phyloP scores from a whole-genome alignment of 495 filamentous ascomycete genomes.

The Daldinia bambusicola region DNA sequence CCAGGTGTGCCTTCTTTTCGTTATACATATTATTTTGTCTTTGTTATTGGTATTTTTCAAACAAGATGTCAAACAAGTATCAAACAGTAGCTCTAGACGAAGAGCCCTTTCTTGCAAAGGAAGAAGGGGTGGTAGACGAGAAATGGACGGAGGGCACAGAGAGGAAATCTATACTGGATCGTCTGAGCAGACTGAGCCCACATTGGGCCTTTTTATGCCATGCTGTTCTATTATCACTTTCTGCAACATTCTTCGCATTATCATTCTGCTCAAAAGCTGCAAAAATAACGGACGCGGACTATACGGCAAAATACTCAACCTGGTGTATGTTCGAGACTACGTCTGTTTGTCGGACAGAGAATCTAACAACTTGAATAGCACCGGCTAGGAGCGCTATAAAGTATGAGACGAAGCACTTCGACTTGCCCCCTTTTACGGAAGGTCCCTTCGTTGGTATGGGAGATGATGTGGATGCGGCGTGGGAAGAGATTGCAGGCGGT shows the following conservation, averaged over 20 bases:
- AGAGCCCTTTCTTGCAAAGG: slow-evolving; percentile 49
- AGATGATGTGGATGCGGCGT: slow-evolving; percentile 56
- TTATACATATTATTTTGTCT: slow-evolving; percentile 4
- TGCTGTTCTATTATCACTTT: slow-evolving; percentile 54
- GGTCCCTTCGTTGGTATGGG: slow-evolving; percentile 57
- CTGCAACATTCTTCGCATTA: slow-evolving; percentile 55
- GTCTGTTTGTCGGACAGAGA: neutral
- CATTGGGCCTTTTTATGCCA: slow-evolving; percentile 60
- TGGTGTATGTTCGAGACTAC: slow-evolving; percentile 47
- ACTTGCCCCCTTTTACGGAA: slow-evolving; percentile 52
- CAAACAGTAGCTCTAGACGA: slow-evolving; percentile 52
- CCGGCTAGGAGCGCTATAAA: slow-evolving; percentile 58
- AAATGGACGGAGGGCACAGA: slow-evolving; percentile 30
- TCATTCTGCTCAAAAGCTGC: slow-evolving; percentile 51
- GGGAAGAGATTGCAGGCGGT: slow-evolving; percentile 59
- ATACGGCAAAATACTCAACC: slow-evolving; percentile 44
- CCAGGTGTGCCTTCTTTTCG: slow-evolving; percentile 53
- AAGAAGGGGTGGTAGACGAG: slow-evolving; percentile 39
- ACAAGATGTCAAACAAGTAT: slow-evolving; percentile 48
- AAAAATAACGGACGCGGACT: slow-evolving; percentile 41
- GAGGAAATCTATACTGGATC: slow-evolving; percentile 17
- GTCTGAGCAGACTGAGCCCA: slow-evolving; percentile 31
- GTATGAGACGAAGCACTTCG: slow-evolving; percentile 57
- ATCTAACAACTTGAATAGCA: slow-evolving; percentile 48
- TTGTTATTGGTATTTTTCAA: slow-evolving; percentile 20